Conservation (phyloP, 2,329 filamentous ascomycete genomes). For the Penicillium sp. region DNA sequence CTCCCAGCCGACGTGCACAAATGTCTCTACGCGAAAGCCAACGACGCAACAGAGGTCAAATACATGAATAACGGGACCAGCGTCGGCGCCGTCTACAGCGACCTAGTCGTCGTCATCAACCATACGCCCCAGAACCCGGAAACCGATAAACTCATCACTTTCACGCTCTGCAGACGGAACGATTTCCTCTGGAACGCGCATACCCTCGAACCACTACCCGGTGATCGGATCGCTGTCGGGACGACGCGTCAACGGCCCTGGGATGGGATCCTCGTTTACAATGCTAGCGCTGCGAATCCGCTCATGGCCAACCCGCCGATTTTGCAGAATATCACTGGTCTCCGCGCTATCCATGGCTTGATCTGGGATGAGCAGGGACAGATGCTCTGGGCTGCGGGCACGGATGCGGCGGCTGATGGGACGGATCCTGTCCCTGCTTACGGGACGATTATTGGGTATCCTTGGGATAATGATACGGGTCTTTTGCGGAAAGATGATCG, state of each 20-base stretch:
- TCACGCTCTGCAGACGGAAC: conserved; percentile 21
- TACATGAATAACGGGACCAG: conserved; percentile 21
- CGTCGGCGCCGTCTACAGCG: conserved; percentile 22
- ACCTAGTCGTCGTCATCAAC: conserved; percentile 22
- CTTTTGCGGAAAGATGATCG: conserved; percentile 14
- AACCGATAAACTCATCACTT: conserved; percentile 24
- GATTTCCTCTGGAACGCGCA: conserved; percentile 23
- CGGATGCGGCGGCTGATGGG: conserved; percentile 23
- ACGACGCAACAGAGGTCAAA: conserved; percentile 27
- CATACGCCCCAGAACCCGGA: conserved; percentile 20
- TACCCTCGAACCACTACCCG: conserved; percentile 20
- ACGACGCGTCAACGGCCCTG: conserved; percentile 22
- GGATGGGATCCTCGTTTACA: conserved; percentile 26
- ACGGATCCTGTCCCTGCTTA: conserved; percentile 19
- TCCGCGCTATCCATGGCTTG: conserved; percentile 24
- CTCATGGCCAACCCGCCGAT: conserved; percentile 20
- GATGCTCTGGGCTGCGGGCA: conserved; percentile 24
- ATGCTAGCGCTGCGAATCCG: conserved; percentile 16
- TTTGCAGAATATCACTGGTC: conserved; percentile 24
- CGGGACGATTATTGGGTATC: conserved; percentile 19
- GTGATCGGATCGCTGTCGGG: conserved; percentile 18
- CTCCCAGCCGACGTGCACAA: conserved; percentile 12
- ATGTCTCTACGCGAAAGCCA: conserved; percentile 19
- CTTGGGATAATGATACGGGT: conserved; percentile 17
- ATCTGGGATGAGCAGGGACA: conserved; percentile 26